These are phyloP conservation scores for Acaromyces ingoldii DNA, from an alignment of 1,284 basidiomycete genomes.

Conservation along the genomic window DNA sequence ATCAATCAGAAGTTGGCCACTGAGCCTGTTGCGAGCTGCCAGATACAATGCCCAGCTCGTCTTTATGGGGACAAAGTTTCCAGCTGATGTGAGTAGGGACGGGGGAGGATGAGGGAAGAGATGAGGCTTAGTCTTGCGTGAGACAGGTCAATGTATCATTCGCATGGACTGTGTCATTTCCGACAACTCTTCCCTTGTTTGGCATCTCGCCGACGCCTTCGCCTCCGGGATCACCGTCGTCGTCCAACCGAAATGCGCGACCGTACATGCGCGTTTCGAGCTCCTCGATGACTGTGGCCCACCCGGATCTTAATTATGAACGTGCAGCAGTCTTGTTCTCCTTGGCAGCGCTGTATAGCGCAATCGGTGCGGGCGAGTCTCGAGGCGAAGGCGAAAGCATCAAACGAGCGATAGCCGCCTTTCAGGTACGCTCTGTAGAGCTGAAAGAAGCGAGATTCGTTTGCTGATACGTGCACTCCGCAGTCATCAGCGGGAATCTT, in stretches of 20 bases:
- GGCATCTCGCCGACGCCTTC: constrained; percentile 19
- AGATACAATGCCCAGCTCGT: constrained; percentile 86
- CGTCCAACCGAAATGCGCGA: constrained; percentile 5
- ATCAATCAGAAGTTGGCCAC: constrained; percentile 22
- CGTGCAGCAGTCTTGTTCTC: constrained; percentile 32
- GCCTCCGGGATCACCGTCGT: constrained; percentile 18
- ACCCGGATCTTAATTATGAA: constrained; percentile 34
- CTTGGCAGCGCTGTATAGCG: constrained; percentile 33
- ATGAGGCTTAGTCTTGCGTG: neutral
- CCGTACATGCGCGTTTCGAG: constrained; percentile 17
- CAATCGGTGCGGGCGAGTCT: constrained; percentile 27
- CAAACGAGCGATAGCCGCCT: constrained; percentile 33
- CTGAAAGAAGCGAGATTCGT: neutral
- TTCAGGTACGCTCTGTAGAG: constrained; percentile 17
- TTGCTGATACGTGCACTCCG: constrained; percentile 17
- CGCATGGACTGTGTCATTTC: constrained; percentile 37
- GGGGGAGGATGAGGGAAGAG: neutral
- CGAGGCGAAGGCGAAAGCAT: constrained; percentile 41
- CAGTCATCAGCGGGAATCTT: constrained; percentile 9
- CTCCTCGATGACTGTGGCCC: constrained; percentile 24
- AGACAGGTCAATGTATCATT: constrained; percentile 28
- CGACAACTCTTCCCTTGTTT: constrained; percentile 20
- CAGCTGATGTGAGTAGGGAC: constrained; percentile 59
- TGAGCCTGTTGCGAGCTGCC: constrained; percentile 7
- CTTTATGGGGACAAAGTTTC: constrained; percentile 69